Evolutionary conservation across 164 flowering plant species (phyloP).

Genomic region (Magnolia kwangsiensis): DNA sequence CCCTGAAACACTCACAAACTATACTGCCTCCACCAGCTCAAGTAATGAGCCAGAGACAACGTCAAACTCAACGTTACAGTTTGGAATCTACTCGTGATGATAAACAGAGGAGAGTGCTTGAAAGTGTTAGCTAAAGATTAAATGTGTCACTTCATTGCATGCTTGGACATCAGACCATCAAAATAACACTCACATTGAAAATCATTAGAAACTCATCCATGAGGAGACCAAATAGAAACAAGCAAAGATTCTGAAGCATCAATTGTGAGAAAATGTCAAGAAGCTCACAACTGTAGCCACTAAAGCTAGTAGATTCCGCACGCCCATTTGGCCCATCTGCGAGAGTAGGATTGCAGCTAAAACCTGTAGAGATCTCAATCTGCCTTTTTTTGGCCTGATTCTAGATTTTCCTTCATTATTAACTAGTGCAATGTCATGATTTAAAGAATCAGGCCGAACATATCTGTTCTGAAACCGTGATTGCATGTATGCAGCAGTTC

Average conservation of each 20-base stretch:
- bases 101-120: too few relatives aligned
- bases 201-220: neutral
- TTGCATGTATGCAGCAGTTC: conserved; percentile 75
- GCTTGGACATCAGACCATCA: neutral
- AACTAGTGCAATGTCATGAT: conserved; percentile 34
- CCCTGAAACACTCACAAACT: too few relatives aligned
- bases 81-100: too few relatives aligned
- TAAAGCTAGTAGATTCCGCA: conserved; percentile 62
- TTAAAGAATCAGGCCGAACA: conserved; percentile 31
- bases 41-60: too few relatives aligned
- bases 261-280: neutral
- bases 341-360: conserved; percentile 80
- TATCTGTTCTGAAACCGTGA: conserved; percentile 35
- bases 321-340: conserved; percentile 70
- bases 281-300: conserved; percentile 68
- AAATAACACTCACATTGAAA: neutral
- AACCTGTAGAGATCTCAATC: conserved; percentile 71
- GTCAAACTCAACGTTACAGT: too few relatives aligned
- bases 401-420: conserved; percentile 27
- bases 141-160: too few relatives aligned
- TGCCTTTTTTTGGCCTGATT: conserved; percentile 50
- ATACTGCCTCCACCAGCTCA: too few relatives aligned
- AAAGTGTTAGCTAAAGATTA: too few relatives aligned
- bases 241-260: neutral
- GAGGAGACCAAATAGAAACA: neutral